Conservation (phyloP, 1,284 basidiomycete genomes). For the Hortiboletus rubellus region DNA sequence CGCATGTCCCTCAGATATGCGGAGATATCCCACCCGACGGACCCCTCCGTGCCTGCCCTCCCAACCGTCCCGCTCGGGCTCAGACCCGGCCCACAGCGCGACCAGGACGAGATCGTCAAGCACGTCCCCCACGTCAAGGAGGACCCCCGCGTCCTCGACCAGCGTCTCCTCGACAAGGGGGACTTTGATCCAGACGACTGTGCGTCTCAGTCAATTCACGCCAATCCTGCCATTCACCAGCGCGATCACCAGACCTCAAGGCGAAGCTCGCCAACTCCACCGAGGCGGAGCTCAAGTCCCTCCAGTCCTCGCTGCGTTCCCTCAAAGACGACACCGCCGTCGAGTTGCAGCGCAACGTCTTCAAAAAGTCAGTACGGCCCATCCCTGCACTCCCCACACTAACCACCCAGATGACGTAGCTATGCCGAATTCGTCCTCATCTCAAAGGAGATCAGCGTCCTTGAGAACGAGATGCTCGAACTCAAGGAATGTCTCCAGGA, state of each 20-base stretch:
- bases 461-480: conserved; percentile 98
- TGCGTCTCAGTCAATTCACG: conserved; percentile 40
- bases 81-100: conserved; percentile 34
- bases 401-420: conserved; percentile 43
- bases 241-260: conserved; percentile 57
- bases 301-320: conserved; percentile 68
- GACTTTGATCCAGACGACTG: conserved; percentile 82
- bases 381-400: not conserved
- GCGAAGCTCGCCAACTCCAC: conserved; percentile 78
- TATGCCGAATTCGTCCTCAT: conserved; percentile 97
- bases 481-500: conserved; percentile 93
- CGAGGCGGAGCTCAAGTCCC: conserved; percentile 69
- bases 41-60: conserved; percentile 50
- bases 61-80: conserved; percentile 57
- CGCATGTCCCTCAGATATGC: conserved; percentile 91
- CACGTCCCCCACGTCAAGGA: conserved; percentile 45
- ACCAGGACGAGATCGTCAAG: conserved; percentile 46
- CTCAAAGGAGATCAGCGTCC: conserved; percentile 93
- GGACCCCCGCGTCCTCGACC: conserved; percentile 43
- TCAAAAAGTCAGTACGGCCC: conserved; percentile 71
- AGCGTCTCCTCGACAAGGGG: conserved; percentile 72
- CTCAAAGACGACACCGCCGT: conserved; percentile 66
- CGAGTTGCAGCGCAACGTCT: conserved; percentile 82
- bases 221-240: not conserved
- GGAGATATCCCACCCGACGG: conserved; percentile 69